phyloP scores from a whole-genome alignment of 2,329 filamentous ascomycete species.

The Colletotrichum orchidophilum region DNA sequence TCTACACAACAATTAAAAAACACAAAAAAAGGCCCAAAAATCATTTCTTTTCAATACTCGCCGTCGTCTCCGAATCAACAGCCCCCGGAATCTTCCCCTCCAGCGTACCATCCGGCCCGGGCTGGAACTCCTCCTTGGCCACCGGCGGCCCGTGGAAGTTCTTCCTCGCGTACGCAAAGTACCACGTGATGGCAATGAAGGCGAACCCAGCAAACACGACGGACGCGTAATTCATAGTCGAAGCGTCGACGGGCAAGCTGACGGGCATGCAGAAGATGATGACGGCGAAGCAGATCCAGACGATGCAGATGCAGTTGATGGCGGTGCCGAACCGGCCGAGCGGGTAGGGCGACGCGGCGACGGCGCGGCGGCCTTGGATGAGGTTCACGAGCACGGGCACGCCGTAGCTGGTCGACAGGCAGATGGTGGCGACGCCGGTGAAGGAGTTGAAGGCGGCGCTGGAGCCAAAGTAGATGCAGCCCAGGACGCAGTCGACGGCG shows the following conservation, averaged over 20 bases:
- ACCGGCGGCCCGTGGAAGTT: slow-evolving; percentile 69
- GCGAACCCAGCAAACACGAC: slow-evolving; percentile 73
- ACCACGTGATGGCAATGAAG: slow-evolving; percentile 68
- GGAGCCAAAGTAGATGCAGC: slow-evolving; percentile 82
- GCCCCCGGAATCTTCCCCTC: slow-evolving; percentile 18
- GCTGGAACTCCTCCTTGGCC: slow-evolving; percentile 38
- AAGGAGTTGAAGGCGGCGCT: slow-evolving; percentile 82
- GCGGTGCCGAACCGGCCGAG: slow-evolving; percentile 74
- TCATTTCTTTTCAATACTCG: slow-evolving; percentile 28
- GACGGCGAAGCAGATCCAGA: slow-evolving; percentile 76
- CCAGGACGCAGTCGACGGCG: slow-evolving; percentile 74
- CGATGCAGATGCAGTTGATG: slow-evolving; percentile 75
- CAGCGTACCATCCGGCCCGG: slow-evolving; percentile 28
- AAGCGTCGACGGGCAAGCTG: slow-evolving; percentile 63
- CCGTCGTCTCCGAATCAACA: slow-evolving; percentile 23
- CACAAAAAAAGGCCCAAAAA: background rate
- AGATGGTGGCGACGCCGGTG: slow-evolving; percentile 83
- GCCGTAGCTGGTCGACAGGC: slow-evolving; percentile 78
- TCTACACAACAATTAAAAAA: background rate
- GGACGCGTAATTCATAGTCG: slow-evolving; percentile 73
- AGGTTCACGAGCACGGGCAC: slow-evolving; percentile 79
- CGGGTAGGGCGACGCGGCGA: slow-evolving; percentile 73
- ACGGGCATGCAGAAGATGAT: slow-evolving; percentile 82
- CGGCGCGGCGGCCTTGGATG: slow-evolving; percentile 70
- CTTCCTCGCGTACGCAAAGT: slow-evolving; percentile 69